Conservation (phyloP, 192 early-diverging fungal species). For the Dimargaris verticillata region DNA sequence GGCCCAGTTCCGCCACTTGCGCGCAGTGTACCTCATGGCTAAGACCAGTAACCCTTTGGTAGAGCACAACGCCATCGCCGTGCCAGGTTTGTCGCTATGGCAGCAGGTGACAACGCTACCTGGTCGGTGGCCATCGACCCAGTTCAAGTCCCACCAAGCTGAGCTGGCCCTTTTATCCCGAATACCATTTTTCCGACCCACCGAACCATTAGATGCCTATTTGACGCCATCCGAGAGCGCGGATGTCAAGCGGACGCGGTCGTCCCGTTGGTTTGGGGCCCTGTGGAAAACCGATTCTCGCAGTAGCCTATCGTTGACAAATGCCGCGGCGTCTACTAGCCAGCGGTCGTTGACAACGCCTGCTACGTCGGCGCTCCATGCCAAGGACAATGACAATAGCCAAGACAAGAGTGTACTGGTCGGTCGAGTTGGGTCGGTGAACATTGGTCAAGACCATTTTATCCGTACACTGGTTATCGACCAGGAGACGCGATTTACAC, state of each 20-base stretch:
- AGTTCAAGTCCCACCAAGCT: slow-evolving; percentile 3
- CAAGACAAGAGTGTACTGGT: too few species aligned
- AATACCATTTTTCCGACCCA: slow-evolving; percentile 2
- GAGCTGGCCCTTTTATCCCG: background rate
- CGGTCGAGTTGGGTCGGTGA: background rate
- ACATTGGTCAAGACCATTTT: slow-evolving; percentile 2
- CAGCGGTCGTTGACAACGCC: too few species aligned
- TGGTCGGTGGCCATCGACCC: slow-evolving; percentile 9
- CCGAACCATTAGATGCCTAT: background rate
- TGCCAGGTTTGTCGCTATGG: background rate
- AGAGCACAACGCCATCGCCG: too few species aligned
- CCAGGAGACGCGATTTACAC: background rate
- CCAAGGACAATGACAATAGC: too few species aligned
- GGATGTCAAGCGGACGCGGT: background rate
- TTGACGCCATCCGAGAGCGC: background rate
- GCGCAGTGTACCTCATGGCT: too few species aligned
- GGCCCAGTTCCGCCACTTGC: too few species aligned
- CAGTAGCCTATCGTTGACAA: too few species aligned
- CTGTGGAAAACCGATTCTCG: background rate
- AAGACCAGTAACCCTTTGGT: too few species aligned
- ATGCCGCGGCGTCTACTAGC: too few species aligned
- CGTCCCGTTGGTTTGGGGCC: background rate
- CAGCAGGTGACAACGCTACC: background rate
- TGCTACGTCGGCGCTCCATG: too few species aligned
- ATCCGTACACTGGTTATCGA: slow-evolving; percentile 1